phyloP scores from a whole-genome alignment of 2,329 filamentous ascomycete genomes.

The Alternaria arborescens region DNA sequence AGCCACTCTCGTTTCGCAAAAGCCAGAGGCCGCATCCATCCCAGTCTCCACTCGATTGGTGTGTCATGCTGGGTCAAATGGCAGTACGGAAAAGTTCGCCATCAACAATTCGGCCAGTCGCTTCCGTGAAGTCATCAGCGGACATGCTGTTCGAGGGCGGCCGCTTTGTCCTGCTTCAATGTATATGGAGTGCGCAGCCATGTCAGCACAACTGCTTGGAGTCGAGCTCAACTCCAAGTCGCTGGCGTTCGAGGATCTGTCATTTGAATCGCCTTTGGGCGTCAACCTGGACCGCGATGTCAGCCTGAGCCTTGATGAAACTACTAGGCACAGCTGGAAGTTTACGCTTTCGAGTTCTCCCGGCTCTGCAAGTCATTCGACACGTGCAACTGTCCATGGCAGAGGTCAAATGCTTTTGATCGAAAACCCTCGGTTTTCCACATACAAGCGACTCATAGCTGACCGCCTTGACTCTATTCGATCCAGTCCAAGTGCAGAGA shows the following conservation, averaged over 20 bases:
- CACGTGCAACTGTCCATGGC: constrained; percentile 12
- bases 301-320: constrained; percentile 4
- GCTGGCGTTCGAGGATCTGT: constrained; percentile 16
- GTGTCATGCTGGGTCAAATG: constrained; percentile 3
- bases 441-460: constrained; percentile 22
- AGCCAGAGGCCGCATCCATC: neutral
- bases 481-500: constrained; percentile 12
- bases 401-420: constrained; percentile 11
- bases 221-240: constrained; percentile 3
- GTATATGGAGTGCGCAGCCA: constrained; percentile 31
- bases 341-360: constrained; percentile 11
- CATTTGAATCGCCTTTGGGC: constrained; percentile 20
- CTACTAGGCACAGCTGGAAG: constrained; percentile 5
- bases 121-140: constrained; percentile 20
- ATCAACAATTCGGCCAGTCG: constrained; percentile 20
- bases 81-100: constrained; percentile 8
- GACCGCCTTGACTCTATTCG: constrained; percentile 10
- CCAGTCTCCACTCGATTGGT: constrained; percentile 2
- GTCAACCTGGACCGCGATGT: constrained; percentile 14
- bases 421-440: constrained; percentile 6
- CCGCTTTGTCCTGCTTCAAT: constrained; percentile 30
- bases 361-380: constrained; percentile 1
- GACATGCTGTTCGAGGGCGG: constrained; percentile 26
- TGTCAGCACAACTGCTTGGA: constrained; percentile 17
- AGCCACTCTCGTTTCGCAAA: neutral